Percentiles rank a stretch among this genome's conserved stretches.
These are phyloP conservation scores for Hymenoscyphus infarciens DNA, from an alignment of 2,329 filamentous ascomycete species.

Conservation along the genomic window DNA sequence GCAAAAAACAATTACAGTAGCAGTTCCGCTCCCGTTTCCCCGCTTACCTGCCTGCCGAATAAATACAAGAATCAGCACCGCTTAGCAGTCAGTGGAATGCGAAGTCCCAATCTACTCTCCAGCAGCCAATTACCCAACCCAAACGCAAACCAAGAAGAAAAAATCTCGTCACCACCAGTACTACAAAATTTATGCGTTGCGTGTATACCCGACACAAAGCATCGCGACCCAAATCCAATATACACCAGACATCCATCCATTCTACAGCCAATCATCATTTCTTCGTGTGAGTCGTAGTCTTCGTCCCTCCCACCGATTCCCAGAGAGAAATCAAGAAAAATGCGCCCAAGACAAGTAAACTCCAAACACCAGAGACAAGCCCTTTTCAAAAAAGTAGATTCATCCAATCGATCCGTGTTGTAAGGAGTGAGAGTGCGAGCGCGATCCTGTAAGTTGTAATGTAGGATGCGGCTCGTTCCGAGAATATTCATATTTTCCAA, in stretches of 20 bases:
- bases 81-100: background rate
- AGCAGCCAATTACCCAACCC: background rate
- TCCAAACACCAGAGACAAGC: conserved; percentile 5
- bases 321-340: conserved; percentile 20
- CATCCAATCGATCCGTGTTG: conserved; percentile 22
- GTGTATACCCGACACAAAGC: conserved; percentile 3
- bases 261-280: conserved; percentile 27
- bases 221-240: conserved; percentile 16
- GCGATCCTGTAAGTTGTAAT: conserved; percentile 21
- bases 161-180: conserved; percentile 2
- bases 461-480: conserved; percentile 25
- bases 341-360: conserved; percentile 11
- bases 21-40: background rate
- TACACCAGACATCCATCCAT: conserved; percentile 21
- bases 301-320: conserved; percentile 21
- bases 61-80: background rate
- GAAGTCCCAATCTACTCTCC: background rate
- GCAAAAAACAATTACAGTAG: background rate
- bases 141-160: background rate
- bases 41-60: background rate
- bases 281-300: conserved; percentile 27
- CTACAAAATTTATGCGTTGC: conserved; percentile 4
- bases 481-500: conserved; percentile 54
- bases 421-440: conserved; percentile 9
- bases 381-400: conserved; percentile 5